Evolutionary conservation across 2,329 filamentous ascomycete genomes (phyloP), one percentile per base, ranked within the genome.

Genomic region (Pestalotiopsis sp.): DNA sequence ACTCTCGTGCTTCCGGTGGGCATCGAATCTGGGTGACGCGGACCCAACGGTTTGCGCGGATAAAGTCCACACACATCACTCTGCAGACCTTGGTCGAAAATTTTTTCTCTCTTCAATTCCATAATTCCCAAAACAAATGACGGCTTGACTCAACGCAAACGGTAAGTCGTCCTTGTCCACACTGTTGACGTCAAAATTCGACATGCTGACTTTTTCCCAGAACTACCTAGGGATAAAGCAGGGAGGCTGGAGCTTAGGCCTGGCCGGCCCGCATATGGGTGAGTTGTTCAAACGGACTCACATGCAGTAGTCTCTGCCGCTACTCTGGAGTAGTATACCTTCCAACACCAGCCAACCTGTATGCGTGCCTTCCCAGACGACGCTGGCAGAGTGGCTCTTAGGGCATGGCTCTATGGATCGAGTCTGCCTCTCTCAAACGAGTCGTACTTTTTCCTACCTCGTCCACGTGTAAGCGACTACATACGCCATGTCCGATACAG

Each of bases 11-110:
- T 60, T 49, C 64, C 64, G 39, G 31, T 27, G 64, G 64, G 20
- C 20, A 38, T 49, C 25, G 31, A 23, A 66, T 57, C 25, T 57
- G 41, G 31, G 39, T 66, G 52, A 59, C 64, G 56, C 64, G 56
- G 52, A 66, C 17, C 63, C 31, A 66, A 56, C 52, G 52, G n/a
- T 58, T 58, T 41, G 17, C 64, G 31, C 31, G 56, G 64, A 66
- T 66, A 60, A 66, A 66, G 56, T 45, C 64, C 64, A 66, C 52
- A 62, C 14, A 59, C 64, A 60, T 66, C 64, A 58, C 52, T 36
- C 41, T 58, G 63, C 63, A 66, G 45, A 63, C 60, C 12, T 14
- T 17, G 20, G 23, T 36, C 25, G 62, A n/a, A 31, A 27, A 49
- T 13, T 36, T 64, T 64, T 25, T n/a, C 17, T 52, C 45, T 52